Evolutionary conservation across 2,329 filamentous ascomycete species (phyloP), one percentile per base, ranked within the genome.

Genomic region (Aspergillus niger): DNA sequence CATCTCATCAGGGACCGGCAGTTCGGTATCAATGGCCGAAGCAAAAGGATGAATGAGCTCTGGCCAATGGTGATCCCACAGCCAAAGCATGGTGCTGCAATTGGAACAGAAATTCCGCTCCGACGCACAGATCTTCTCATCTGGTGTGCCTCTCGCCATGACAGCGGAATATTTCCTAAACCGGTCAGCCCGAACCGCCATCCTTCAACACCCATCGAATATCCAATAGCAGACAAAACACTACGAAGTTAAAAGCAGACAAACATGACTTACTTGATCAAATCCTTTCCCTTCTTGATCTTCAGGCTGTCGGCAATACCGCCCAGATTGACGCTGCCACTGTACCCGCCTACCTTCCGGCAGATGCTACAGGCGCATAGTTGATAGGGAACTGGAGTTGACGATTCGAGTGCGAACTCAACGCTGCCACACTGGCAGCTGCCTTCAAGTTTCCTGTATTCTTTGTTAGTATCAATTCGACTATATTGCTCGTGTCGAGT

Each of bases 11-110:
- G 79, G 78, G 36, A 70, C 71, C 0, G 78, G 77, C 58, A 82
- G 59, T 30, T 80, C 76, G 4, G 77, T 80, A 68, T 82, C 80
- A 63, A 82, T 81, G 20, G 80, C 80, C 8, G 79, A 78, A 4
- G 80, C 79, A 70, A 82, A 82, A 1, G 79, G 81, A 67, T 82
- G 80, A 54, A 81, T 80, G 55, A 82, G 57, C 61, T 82, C 79
- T 0, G 79, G 80, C 79, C 79, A 82, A 15, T 76, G 71, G 20
- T 74, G 69, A 65, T 82, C 79, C 76, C 77, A 81, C 3, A 82
- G 64, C 80, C 80, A 81, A 5, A 81, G 68, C 79, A 81, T 81
- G 5, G 74, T 73, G 52, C 79, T 76, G 67, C 80, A 82, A 53
- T 79, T 78, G 2, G 74, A 76, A 65, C 79, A 82, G 62, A 82